Percentiles rank a stretch among this genome's conserved stretches.
Conservation (phyloP, 129 eudicot genomes). For the Pseudognaphalium luteoalbum region DNA sequence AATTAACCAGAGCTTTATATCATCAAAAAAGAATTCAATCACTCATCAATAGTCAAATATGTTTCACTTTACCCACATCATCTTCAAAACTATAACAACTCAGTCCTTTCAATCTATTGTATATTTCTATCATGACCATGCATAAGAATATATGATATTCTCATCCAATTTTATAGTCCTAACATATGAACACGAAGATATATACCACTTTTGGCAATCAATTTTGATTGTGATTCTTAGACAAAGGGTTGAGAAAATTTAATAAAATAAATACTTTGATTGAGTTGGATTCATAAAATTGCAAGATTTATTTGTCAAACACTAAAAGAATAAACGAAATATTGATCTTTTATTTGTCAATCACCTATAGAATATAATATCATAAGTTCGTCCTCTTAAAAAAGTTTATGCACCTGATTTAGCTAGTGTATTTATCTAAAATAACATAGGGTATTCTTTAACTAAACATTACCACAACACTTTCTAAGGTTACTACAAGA, state of each 20-base stretch:
- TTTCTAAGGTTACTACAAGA: too few relatives aligned
- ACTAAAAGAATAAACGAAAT: too few relatives aligned
- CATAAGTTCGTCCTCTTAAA: too few relatives aligned
- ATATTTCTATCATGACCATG: not conserved
- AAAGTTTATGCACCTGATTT: too few relatives aligned
- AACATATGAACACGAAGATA: not conserved
- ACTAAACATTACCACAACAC: too few relatives aligned
- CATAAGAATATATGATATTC: not conserved
- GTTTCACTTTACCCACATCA: conserved; percentile 2
- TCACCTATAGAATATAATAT: too few relatives aligned
- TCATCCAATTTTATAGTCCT: not conserved
- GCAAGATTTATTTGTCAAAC: too few relatives aligned
- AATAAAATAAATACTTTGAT: too few relatives aligned
- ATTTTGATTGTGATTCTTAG: not conserved
- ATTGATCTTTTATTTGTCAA: too few relatives aligned
- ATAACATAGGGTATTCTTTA: too few relatives aligned
- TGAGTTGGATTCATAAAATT: too few relatives aligned
- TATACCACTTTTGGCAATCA: not conserved
- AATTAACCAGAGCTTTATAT: conserved; percentile 8
- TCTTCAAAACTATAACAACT: not conserved
- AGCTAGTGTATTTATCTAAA: too few relatives aligned
- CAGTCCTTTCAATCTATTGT: not conserved
- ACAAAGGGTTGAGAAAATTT: not conserved
- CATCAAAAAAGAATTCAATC: not conserved
- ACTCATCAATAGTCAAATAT: not conserved